Evolutionary conservation across 371 early-diverging fungal genomes (phyloP).

Genomic region (Syncephalis fuscata): DNA sequence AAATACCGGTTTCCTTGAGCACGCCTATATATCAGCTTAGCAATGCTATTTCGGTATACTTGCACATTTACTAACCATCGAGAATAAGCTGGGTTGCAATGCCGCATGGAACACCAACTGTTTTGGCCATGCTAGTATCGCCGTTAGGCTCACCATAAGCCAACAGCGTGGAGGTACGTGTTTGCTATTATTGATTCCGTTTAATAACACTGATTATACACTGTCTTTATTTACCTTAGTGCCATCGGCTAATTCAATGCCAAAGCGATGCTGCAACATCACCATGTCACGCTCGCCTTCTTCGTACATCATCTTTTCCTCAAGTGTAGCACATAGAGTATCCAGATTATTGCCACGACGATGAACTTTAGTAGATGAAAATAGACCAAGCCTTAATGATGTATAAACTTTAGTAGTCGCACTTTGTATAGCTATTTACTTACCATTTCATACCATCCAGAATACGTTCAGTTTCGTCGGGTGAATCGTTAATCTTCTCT

Average conservation of each 20-base stretch:
- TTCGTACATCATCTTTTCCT: conserved; percentile 82
- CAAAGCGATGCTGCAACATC: conserved; percentile 91
- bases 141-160: conserved; percentile 83
- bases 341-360: conserved; percentile 78
- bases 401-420: background rate
- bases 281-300: conserved; percentile 93
- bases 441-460: conserved; percentile 52
- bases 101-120: conserved; percentile 96
- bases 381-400: conserved; percentile 56
- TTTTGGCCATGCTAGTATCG: conserved; percentile 88
- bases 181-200: conserved; percentile 27
- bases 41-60: conserved; percentile 5
- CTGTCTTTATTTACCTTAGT: conserved; percentile 12
- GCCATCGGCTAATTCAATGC: conserved; percentile 70
- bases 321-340: conserved; percentile 87
- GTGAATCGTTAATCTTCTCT: conserved; percentile 11
- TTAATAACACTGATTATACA: background rate
- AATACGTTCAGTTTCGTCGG: conserved; percentile 19
- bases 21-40: conserved; percentile 5
- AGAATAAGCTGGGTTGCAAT: conserved; percentile 85
- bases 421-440: background rate
- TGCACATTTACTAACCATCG: conserved; percentile 29
- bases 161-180: conserved; percentile 77
- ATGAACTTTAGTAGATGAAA: conserved; percentile 31
- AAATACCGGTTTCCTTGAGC: conserved; percentile 56